Evolutionary conservation across 2,329 filamentous ascomycete genomes (phyloP), one percentile per base, ranked within the genome.

Genomic region (Ceratocystis albifundus): DNA sequence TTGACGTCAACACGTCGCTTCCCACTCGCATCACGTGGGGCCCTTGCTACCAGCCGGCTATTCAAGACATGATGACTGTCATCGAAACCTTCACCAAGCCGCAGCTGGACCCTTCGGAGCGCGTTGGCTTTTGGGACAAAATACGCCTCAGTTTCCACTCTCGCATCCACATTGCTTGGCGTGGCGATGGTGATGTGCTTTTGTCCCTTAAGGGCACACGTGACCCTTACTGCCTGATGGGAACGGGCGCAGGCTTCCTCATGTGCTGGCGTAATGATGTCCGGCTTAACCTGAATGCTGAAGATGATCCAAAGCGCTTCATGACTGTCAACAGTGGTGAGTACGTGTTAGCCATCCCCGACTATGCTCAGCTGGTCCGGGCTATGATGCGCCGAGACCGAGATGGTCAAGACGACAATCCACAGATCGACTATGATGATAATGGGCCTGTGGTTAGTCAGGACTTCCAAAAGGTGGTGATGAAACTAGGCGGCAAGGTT

Each of bases 11-110:
- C 74, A 96, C 93, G 1, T 88, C 87, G 65, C 84, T 93, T 67
- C 90, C 95, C 1, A 99, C 94, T 0, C 86, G 89, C 57, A 93
- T 99, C 65, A 96, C 93, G 0, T 99, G 94, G 95, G 92, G 92
- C 6, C 92, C 94, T 59, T 96, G 92, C 1, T 99, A 97, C 72
- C 95, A 99, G 73, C 94, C 95, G 32, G 93, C 93, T 1, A 93
- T 99, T 62, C 94, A 99, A 74, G 95, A 99, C 73, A 96, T 97
- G 88, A 99, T 99, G 94, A 96, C 97, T 83, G 92, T 92, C 30
- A 89, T 99, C 69, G 94, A 99, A 76, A 93, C 89, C 1, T 97
- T 99, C 74, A 96, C 93, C 0, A 99, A 99, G 74, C 90, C 93
- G 6, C 92, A 93, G 69, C 81, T 96, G 32, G 95, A 99, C 74